These are phyloP conservation scores for Dactylellina cionopaga DNA, from an alignment of 2,329 filamentous ascomycete species.

Conservation along the genomic window DNA sequence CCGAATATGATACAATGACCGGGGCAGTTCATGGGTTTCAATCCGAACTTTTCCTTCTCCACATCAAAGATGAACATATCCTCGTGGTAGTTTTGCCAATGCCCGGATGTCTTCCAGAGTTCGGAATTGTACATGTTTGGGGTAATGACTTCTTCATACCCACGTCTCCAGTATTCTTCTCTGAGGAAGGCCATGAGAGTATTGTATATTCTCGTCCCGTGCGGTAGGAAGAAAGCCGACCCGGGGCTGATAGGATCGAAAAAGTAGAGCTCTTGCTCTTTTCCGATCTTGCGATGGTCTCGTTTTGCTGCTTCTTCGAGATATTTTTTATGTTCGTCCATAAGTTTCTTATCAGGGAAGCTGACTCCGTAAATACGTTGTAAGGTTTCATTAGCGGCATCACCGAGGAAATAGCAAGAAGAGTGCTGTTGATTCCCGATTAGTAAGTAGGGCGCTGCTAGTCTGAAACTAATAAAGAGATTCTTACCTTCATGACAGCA, in stretches of 20 bases:
- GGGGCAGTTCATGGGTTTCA: conserved; percentile 99
- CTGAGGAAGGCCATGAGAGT: conserved; percentile 82
- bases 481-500: conserved; percentile 79
- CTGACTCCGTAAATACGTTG: conserved; percentile 97
- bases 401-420: conserved; percentile 90
- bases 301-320: conserved; percentile 98
- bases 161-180: conserved; percentile 89
- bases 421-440: conserved; percentile 69
- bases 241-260: conserved; percentile 95
- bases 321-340: conserved; percentile 92
- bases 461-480: conserved; percentile 1
- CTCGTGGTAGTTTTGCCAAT: conserved; percentile 93
- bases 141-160: conserved; percentile 93
- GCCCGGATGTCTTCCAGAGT: conserved; percentile 92
- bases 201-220: conserved; percentile 94
- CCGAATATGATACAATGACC: conserved; percentile 90
- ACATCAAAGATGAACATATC: conserved; percentile 91
- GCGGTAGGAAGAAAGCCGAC: conserved; percentile 89
- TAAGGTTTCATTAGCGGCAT: conserved; percentile 91
- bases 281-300: conserved; percentile 91
- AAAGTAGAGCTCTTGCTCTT: conserved; percentile 96
- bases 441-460: background rate
- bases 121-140: conserved; percentile 96
- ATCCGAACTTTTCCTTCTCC: conserved; percentile 83
- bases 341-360: conserved; percentile 94